Conservation (phyloP, 257 asterid genomes). For the Nicotiana sylvestris region DNA sequence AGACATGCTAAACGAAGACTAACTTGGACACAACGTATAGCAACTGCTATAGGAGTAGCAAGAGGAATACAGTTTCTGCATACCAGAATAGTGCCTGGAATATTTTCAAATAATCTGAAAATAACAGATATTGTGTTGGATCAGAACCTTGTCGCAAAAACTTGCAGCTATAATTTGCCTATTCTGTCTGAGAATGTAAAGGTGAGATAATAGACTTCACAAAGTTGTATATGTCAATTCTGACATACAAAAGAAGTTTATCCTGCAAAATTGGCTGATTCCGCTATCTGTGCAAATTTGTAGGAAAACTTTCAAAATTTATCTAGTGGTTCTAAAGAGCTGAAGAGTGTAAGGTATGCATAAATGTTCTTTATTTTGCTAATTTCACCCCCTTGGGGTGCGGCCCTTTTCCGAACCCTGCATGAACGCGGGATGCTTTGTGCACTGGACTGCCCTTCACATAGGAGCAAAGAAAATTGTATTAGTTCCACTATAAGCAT, state of each 20-base stretch:
- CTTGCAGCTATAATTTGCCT: constrained; percentile 73
- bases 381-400: neutral
- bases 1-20: constrained; percentile 41
- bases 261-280: neutral
- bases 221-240: neutral
- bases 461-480: neutral
- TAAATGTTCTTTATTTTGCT: neutral
- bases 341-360: constrained; percentile 46
- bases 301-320: constrained; percentile 40
- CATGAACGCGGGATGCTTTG: no score
- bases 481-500: neutral
- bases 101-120: constrained; percentile 56
- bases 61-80: constrained; percentile 92
- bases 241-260: neutral
- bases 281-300: constrained; percentile 15
- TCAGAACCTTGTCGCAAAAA: constrained; percentile 65
- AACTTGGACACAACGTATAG: constrained; percentile 74
- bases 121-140: constrained; percentile 71
- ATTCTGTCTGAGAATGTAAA: constrained; percentile 54
- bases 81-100: constrained; percentile 71
- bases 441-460: no score
- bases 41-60: constrained; percentile 83
- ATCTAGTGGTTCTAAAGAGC: constrained; percentile 40
- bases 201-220: constrained; percentile 22
- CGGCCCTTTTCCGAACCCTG: no score